phyloP scores from a whole-genome alignment of 306 rosid species.

The Neltuma alba region DNA sequence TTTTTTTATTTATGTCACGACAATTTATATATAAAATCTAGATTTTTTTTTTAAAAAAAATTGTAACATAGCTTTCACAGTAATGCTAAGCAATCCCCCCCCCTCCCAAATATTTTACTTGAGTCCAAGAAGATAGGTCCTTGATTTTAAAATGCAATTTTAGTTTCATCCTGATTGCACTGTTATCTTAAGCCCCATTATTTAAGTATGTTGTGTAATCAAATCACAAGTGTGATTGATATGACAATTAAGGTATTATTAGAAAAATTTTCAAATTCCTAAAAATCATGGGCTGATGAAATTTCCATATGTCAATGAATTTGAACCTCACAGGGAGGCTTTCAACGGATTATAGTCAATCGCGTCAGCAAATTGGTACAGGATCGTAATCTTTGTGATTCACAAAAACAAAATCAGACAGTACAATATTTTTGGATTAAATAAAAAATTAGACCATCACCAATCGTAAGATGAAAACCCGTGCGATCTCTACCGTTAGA shows the following conservation, averaged over 20 bases:
- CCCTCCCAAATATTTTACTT: too few relatives aligned
- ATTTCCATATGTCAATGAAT: slow-evolving; percentile 40
- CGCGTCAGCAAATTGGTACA: slow-evolving; percentile 53
- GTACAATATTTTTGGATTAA: slow-evolving; percentile 10
- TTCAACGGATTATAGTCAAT: slow-evolving; percentile 36
- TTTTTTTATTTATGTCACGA: neutral
- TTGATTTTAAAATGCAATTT: neutral
- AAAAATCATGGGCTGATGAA: neutral
- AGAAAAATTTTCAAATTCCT: neutral
- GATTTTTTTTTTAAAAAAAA: too few relatives aligned
- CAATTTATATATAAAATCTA: neutral
- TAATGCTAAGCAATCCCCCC: too few relatives aligned
- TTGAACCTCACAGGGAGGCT: slow-evolving; percentile 32
- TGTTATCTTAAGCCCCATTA: neutral
- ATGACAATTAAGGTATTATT: neutral
- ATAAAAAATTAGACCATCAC: neutral
- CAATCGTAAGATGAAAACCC: slow-evolving; percentile 28
- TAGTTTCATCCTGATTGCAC: neutral
- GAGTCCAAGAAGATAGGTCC: neutral
- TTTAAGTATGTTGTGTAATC: neutral
- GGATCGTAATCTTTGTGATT: neutral
- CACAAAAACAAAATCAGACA: neutral
- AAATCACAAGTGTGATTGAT: neutral
- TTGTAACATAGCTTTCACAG: too few relatives aligned
- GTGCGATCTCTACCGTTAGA: slow-evolving; percentile 42